phyloP scores from a whole-genome alignment of 176 grass and related monocot species.

The Oryza meridionalis region DNA sequence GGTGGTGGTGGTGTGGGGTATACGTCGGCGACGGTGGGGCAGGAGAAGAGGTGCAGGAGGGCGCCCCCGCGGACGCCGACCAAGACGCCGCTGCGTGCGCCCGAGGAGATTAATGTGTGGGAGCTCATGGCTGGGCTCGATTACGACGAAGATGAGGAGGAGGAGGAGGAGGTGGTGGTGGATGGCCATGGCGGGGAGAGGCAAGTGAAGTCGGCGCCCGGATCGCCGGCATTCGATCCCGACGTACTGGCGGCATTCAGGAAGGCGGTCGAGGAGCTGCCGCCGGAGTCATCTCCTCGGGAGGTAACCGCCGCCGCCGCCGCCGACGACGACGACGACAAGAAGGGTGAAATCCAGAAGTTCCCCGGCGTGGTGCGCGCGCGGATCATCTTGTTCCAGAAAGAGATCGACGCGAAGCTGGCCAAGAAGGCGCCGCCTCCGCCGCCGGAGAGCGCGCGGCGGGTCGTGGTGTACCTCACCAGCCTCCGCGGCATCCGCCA shows the following conservation, averaged over 20 bases:
- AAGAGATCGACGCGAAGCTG: constrained; percentile 56
- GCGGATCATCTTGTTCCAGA: constrained; percentile 62
- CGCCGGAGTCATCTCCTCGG: constrained; percentile 1
- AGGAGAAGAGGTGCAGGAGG: constrained; percentile 41
- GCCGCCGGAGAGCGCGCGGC: constrained; percentile 55
- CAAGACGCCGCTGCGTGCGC: constrained; percentile 67
- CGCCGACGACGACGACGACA: too few relatives aligned
- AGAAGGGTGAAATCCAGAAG: constrained; percentile 44
- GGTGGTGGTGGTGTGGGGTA: neutral
- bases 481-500: constrained; percentile 82
- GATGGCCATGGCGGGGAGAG: neutral
- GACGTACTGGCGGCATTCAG: constrained; percentile 55
- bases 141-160: neutral
- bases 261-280: constrained; percentile 44
- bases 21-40: constrained; percentile 13
- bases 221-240: constrained; percentile 53
- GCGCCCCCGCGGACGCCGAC: constrained; percentile 67
- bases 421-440: neutral
- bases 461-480: constrained; percentile 77
- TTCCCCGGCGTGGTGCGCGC: constrained; percentile 63
- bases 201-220: neutral
- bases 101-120: constrained; percentile 92
- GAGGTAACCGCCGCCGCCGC: neutral
- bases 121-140: constrained; percentile 94
- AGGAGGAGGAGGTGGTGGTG: neutral